Evolutionary conservation across 75 land plant genomes (phyloP), one percentile per base, ranked within the genome.

Genomic region (Picea glauca): DNA sequence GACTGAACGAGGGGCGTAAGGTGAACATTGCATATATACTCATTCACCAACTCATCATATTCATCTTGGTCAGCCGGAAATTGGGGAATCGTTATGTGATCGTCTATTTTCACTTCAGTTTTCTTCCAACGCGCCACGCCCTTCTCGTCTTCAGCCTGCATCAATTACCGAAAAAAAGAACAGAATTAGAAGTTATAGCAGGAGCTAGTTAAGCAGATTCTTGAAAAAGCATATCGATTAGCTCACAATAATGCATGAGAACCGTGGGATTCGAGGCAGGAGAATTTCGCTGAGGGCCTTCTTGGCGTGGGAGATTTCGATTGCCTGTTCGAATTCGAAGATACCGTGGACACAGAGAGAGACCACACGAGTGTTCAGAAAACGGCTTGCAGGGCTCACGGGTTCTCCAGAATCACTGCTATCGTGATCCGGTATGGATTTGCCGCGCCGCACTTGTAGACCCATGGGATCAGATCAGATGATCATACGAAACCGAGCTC

Each of bases 41-140:
- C 58, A 20, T 43, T 26, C 75, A 73, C 75, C 7, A 21, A n/a
- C 4, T 73, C 54, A 50, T 73, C 75, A 26, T 73, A 73, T 1
- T 18, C 31, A 8, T 6, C n/a, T 17, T n/a, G 58, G 23, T 50
- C 58, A 21, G 17, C 59, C 17, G 58, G 58, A 23, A 73, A 73
- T 38, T 73, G 12, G 1, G 75, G 74, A 15, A 72, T 40, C 20
- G 38, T 14, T n/a, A 72, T 40, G 4, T 72, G 74, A 40, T 72
- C 74, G 31, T 73, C 75, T 0, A 73, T 12, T 14, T 73, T 73
- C 58, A 73, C 75, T 0, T 20, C 75, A 0, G 75, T 73, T 23
- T 20, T n/a, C 75, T 80, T 73, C 75, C 75, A 73, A 0, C 23
- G 54, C 30, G 38, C 11, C 15, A 11, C 75, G 7, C 75, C 58